A percentile compares a stretch with the other conserved stretches of the same genome.
Conservation (phyloP, 306 rosid genomes). For the Erythrophleum fordii region DNA sequence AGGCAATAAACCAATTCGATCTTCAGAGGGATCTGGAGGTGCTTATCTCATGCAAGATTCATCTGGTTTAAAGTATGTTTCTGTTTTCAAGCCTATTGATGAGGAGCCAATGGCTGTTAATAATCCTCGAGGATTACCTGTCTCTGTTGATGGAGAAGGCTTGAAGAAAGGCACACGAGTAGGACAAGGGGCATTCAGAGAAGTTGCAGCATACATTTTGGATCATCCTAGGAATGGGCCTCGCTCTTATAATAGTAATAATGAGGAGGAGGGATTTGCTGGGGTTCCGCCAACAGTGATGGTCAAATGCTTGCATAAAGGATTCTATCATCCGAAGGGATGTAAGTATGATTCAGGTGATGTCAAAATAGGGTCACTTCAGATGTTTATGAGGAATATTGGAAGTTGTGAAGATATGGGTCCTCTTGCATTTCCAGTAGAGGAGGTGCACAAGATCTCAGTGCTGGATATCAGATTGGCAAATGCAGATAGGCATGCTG, state of each 20-base stretch:
- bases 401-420: constrained; percentile 79
- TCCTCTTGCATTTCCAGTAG: constrained; percentile 58
- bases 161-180: constrained; percentile 67
- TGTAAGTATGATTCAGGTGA: constrained; percentile 42
- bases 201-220: constrained; percentile 73
- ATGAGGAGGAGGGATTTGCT: constrained; percentile 51
- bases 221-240: constrained; percentile 66
- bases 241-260: constrained; percentile 27
- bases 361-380: constrained; percentile 65
- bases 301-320: constrained; percentile 60
- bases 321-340: constrained; percentile 56
- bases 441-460: constrained; percentile 71
- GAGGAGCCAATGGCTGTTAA: constrained; percentile 81
- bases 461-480: constrained; percentile 71
- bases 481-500: constrained; percentile 75
- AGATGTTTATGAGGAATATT: constrained; percentile 55
- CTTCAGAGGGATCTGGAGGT: constrained; percentile 85
- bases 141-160: constrained; percentile 65
- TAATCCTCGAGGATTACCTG: constrained; percentile 63
- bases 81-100: constrained; percentile 75
- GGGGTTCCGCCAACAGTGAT: constrained; percentile 68
- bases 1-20: constrained; percentile 63
- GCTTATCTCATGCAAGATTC: constrained; percentile 79
- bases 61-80: constrained; percentile 60
- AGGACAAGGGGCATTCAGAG: constrained; percentile 68